phyloP scores from a whole-genome alignment of 2,329 filamentous ascomycete species.

The Fusarium virguliforme region DNA sequence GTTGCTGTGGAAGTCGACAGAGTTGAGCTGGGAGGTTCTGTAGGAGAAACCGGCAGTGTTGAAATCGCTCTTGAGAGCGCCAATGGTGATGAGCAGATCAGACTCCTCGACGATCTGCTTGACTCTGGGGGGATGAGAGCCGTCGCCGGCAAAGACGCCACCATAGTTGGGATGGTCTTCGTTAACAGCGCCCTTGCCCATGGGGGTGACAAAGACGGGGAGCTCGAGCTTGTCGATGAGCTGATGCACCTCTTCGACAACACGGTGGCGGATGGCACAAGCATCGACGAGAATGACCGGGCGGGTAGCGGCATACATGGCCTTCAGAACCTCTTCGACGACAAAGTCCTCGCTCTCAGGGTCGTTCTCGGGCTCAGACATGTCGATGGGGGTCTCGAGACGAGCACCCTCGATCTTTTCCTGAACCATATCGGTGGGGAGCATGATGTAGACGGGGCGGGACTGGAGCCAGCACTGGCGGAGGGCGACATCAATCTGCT shows the following conservation, averaged over 20 bases:
- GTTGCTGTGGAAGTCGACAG: conserved; percentile 86
- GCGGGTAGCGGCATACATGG: conserved; percentile 79
- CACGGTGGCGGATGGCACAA: conserved; percentile 84
- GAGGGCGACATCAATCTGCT: conserved; percentile 84
- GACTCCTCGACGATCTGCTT: conserved; percentile 76
- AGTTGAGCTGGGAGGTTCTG: conserved; percentile 81
- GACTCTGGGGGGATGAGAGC: conserved; percentile 76
- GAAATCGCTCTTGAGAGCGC: conserved; percentile 81
- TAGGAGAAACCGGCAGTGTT: conserved; percentile 89
- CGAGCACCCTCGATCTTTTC: conserved; percentile 82
- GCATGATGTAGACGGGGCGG: conserved; percentile 86
- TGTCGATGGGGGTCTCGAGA: conserved; percentile 79
- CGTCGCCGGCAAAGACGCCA: conserved; percentile 88
- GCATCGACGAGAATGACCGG: conserved; percentile 88
- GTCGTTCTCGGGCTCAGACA: conserved; percentile 76
- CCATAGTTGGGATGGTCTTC: conserved; percentile 83
- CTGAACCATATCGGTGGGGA: conserved; percentile 86
- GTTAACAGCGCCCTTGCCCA: conserved; percentile 89
- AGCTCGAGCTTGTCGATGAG: conserved; percentile 81
- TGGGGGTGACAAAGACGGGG: conserved; percentile 89
- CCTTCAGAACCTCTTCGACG: conserved; percentile 83
- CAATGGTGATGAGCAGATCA: conserved; percentile 80
- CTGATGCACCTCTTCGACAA: conserved; percentile 79
- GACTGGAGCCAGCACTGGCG: conserved; percentile 81
- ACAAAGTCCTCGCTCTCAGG: conserved; percentile 83